These are phyloP conservation scores for Hemileccinum impolitum DNA, from an alignment of 768 basidiomycete species.

Conservation along the genomic window DNA sequence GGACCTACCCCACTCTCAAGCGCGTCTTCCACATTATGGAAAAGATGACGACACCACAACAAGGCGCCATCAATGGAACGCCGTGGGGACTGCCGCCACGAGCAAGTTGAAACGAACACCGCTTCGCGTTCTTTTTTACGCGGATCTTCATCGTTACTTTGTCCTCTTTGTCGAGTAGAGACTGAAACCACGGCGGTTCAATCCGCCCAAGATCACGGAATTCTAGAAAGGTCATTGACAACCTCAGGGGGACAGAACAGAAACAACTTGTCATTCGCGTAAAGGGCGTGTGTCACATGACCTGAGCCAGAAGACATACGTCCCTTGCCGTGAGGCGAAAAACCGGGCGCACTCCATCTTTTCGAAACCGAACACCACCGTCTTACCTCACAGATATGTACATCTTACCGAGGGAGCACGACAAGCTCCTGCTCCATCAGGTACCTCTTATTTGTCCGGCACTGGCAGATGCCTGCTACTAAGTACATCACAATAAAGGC, in stretches of 20 bases:
- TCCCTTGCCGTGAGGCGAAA: conserved; percentile 10
- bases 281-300: conserved; percentile 10
- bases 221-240: too few relatives aligned
- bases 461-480: background rate
- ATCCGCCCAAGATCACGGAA: background rate
- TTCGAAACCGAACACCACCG: background rate
- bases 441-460: conserved; percentile 22
- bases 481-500: conserved; percentile 41
- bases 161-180: conserved; percentile 11
- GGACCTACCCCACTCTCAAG: conserved; percentile 7
- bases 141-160: background rate
- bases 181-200: too few relatives aligned
- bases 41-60: conserved; percentile 18
- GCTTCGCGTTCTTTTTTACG: background rate
- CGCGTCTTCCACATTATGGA: conserved; percentile 6
- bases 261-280: too few relatives aligned
- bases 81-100: background rate
- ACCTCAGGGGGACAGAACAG: too few relatives aligned
- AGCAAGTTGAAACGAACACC: conserved; percentile 2
- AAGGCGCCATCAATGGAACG: too few relatives aligned
- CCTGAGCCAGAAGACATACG: background rate
- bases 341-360: too few relatives aligned
- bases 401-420: conserved; percentile 70
- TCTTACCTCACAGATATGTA: conserved; percentile 45
- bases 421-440: conserved; percentile 74